These are phyloP conservation scores for Musa balbisiana DNA, from an alignment of 202 grass and related monocot genomes.

Conservation along the genomic window DNA sequence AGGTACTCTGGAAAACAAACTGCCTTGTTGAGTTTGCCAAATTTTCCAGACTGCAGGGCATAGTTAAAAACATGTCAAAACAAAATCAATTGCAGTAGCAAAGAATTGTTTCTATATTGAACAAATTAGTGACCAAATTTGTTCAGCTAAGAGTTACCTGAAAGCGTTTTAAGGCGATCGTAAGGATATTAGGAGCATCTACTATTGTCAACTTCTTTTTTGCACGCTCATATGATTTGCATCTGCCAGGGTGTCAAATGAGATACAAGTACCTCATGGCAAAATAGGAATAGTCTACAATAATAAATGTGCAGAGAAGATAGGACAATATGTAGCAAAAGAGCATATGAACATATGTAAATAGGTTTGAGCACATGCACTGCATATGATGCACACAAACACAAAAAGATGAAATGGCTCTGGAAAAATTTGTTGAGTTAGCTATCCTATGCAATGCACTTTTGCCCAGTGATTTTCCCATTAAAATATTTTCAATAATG, in stretches of 20 bases:
- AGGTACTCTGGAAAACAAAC: constrained; percentile 20
- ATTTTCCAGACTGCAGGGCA: constrained; percentile 25
- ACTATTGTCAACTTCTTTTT: constrained; percentile 25
- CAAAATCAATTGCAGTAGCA: not conserved
- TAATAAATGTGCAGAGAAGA: not conserved
- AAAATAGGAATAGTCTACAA: not conserved
- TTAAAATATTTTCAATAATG: no score
- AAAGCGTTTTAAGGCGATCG: constrained; percentile 27
- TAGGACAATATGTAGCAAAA: not conserved
- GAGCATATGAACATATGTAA: no score
- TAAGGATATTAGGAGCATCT: constrained; percentile 27
- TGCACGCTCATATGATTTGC: constrained; percentile 26
- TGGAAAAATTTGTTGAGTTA: no score
- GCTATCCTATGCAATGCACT: no score
- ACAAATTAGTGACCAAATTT: not conserved
- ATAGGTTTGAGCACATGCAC: no score
- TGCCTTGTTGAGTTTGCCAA: constrained; percentile 32
- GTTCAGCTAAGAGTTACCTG: constrained; percentile 8
- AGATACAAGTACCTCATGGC: not conserved
- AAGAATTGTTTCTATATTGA: not conserved
- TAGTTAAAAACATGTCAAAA: not conserved
- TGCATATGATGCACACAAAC: no score
- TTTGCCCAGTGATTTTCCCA: no score
- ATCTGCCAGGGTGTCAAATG: constrained; percentile 7
- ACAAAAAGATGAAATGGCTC: no score